These are phyloP conservation scores for Fusarium sp. DNA, from an alignment of 2,329 filamentous ascomycete species.

Conservation along the genomic window DNA sequence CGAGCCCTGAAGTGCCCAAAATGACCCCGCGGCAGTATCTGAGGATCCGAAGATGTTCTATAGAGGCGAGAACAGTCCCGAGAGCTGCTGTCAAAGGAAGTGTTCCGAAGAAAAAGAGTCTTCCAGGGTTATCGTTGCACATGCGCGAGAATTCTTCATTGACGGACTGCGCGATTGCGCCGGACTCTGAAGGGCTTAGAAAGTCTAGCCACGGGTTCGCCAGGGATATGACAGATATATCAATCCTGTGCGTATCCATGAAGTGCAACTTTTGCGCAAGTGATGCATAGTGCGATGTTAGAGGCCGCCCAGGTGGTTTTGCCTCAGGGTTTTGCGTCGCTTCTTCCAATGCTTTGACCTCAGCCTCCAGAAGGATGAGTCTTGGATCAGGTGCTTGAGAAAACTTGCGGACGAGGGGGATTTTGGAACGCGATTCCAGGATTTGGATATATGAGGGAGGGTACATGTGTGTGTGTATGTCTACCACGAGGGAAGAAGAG, in stretches of 20 bases:
- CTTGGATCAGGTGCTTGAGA: conserved; percentile 65
- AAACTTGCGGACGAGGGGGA: conserved; percentile 78
- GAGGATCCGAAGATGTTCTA: conserved; percentile 69
- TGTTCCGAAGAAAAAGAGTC: conserved; percentile 84
- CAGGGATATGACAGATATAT: conserved; percentile 85
- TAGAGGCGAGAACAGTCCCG: conserved; percentile 70
- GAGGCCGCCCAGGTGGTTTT: conserved; percentile 78
- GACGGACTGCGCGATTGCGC: conserved; percentile 70
- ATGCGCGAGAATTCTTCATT: conserved; percentile 82
- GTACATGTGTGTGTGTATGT: conserved; percentile 78
- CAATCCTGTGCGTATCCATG: conserved; percentile 86
- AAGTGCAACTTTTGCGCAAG: conserved; percentile 83
- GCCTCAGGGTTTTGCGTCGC: conserved; percentile 63
- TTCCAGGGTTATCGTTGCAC: conserved; percentile 72
- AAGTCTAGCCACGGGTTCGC: conserved; percentile 97
- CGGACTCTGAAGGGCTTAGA: conserved; percentile 68
- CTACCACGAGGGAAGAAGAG: conserved; percentile 59
- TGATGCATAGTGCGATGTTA: conserved; percentile 85
- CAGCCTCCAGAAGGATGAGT: conserved; percentile 70
- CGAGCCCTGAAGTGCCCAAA: conserved; percentile 84
- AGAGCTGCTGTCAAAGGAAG: conserved; percentile 78
- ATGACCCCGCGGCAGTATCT: conserved; percentile 85
- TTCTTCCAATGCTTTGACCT: conserved; percentile 57
- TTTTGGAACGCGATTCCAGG: conserved; percentile 66
- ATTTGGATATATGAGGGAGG: conserved; percentile 70